phyloP scores from a whole-genome alignment of 2,329 filamentous ascomycete genomes.

The Colletotrichum navitas region DNA sequence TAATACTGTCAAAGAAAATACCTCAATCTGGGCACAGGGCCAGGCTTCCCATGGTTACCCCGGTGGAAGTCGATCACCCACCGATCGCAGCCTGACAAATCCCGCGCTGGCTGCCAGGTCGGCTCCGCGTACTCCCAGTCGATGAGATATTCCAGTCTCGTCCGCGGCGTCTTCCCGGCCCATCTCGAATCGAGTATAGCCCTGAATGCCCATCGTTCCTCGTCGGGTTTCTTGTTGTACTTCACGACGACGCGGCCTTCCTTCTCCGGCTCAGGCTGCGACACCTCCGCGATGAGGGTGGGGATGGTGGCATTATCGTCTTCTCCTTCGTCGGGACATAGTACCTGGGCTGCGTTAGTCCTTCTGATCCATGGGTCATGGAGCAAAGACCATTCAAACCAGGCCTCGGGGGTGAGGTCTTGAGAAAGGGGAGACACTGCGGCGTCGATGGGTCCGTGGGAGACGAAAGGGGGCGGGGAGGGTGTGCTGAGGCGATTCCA shows the following conservation, averaged over 20 bases:
- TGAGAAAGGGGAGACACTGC: neutral
- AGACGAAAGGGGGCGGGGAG: neutral
- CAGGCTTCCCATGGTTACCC: constrained; percentile 13
- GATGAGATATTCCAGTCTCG: constrained; percentile 29
- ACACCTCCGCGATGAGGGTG: constrained; percentile 11
- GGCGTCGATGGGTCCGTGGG: neutral
- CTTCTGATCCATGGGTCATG: constrained; percentile 34
- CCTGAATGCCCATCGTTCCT: constrained; percentile 36
- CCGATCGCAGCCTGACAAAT: constrained; percentile 31
- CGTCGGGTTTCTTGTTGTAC: constrained; percentile 26
- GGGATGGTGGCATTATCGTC: neutral
- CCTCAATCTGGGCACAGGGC: constrained; percentile 24
- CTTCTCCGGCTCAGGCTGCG: constrained; percentile 27
- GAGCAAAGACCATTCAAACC: constrained; percentile 36
- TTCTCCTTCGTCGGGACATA: neutral
- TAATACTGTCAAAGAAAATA: neutral
- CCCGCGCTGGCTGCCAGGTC: constrained; percentile 36
- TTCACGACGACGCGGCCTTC: constrained; percentile 30
- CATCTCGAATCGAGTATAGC: constrained; percentile 30
- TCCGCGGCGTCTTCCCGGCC: constrained; percentile 22
- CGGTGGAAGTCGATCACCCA: constrained; percentile 37
- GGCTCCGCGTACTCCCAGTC: constrained; percentile 38
- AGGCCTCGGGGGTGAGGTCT: constrained; percentile 28
- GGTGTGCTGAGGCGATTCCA: constrained; percentile 20
- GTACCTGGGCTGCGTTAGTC: constrained; percentile 22